Evolutionary conservation across 306 rosid species (phyloP), one percentile per base, ranked within the genome.

Genomic region (Cucurbita maxima): DNA sequence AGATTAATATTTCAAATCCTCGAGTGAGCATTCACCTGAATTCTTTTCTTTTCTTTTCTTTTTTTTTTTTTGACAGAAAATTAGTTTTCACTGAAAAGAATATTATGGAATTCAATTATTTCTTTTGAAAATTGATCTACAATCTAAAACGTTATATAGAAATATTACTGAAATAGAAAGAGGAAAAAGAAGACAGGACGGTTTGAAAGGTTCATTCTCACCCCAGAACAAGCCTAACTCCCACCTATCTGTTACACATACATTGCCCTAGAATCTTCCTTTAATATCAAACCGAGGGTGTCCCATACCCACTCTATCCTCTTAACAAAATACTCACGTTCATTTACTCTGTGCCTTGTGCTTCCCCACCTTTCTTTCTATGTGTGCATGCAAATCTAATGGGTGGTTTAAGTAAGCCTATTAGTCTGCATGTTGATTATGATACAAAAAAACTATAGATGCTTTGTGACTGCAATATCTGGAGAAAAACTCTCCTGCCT

Each of bases 1-100:
- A 95, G 82, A 95, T 95, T 75, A 95, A 95, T 68, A 91, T 95
- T 76, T 95, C 99, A 40, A 95, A 91, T 78, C 83, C 96, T 68
- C 89, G 99, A 89, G 99, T 95, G 87, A 88, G 99, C 82, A 66
- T 75, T 75, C 55, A 68, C 74, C 36, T 76, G 40, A 47, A 68
- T 12, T 68, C 3, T 30, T 30, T 2, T 30, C 0, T 25, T 25
- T 45, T 68, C 12, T 47, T 43, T 0, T 13, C 5, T 68, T 45
- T 20, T 18, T 50, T 1, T 50, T 13, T 50, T 50, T 50, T 7
- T 61, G n/a, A 20, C 52, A 67, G 54, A 20, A 11, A 41, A 3
- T 66, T 41, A 18, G 44, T 66, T 66, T 66, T 66, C 53, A 12
- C 18, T 66, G 37, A 44, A 11, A n/a, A 43, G 25, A 47, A 45